Evolutionary conservation across 352 stramenopile species (phyloP), one percentile per base, ranked within the genome.

Genomic region (Phytophthora rubi): DNA sequence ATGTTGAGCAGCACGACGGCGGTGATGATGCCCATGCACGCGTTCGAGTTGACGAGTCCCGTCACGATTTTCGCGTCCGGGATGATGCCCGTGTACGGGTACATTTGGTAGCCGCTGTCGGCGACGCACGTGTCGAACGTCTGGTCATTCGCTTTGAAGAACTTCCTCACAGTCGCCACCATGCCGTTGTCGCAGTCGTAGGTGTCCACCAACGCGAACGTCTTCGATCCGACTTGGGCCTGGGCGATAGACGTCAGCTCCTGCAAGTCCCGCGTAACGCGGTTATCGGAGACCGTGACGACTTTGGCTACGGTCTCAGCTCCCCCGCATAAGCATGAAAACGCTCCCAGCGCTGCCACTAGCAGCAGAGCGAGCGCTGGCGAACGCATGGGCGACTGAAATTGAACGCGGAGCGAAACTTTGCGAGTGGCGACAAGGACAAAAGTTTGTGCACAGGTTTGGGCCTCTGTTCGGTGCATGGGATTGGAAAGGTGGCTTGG

Each of bases 31-130:
- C 65, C 68, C 68, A 91, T 80, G 55, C 85, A 93, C 33, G 75
- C 59, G 30, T 68, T 62, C 2, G 76, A 86, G 21, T 76, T 71
- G 8, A 89, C 71, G 49, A 93, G 77, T 30, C 57, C 69, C n/a
- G 67, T 61, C 48, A 84, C 66, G 57, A 77, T 69, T 7, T 69
- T 44, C 16, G 73, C 75, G 8, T 80, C 75, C 0, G 83, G 83
- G 7, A 88, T 53, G 9, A 76, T 60, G 16, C 85, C 83, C 9
- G 77, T 82, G 75, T 83, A 90, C 45, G 81, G 83, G 54, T 89
- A 89, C 30, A 91, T 77, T 59, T 86, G 75, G 62, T 91, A 91
- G 18, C 57, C 59, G 32, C 74, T 85, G 16, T 85, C 80, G 16
- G 60, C 53, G 21, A 83, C 70, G 67, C 85, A 91, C 53, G 62